Percentiles rank a stretch among this genome's conserved stretches.
Evolutionary conservation across 148 eudicot species (phyloP).

Genomic region (Spergularia marina): DNA sequence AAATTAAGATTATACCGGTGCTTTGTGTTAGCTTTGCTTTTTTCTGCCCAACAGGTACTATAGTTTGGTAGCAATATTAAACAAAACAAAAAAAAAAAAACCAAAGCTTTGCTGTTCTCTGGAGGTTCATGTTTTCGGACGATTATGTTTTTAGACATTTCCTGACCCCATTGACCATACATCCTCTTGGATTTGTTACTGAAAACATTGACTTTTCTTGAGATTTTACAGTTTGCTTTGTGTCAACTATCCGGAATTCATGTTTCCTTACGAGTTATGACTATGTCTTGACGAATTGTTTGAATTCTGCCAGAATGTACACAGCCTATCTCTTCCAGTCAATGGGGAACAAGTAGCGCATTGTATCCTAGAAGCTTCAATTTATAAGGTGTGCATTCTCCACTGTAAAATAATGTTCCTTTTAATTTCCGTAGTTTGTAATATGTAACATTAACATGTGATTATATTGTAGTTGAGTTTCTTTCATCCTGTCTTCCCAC

Average conservation of each 20-base stretch:
- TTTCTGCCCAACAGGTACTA: too few species aligned
- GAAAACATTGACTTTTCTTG: background rate
- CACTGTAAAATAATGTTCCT: background rate
- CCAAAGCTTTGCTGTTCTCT: background rate
- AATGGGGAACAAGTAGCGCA: constrained; percentile 30
- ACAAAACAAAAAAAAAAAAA: too few species aligned
- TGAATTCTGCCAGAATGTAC: constrained; percentile 57
- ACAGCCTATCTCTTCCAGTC: constrained; percentile 48
- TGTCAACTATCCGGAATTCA: background rate
- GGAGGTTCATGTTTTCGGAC: too few species aligned
- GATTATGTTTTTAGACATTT: background rate
- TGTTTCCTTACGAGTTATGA: background rate
- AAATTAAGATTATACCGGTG: too few species aligned
- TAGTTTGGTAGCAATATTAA: background rate
- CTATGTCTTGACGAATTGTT: constrained; percentile 6
- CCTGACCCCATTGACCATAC: background rate
- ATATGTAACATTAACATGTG: background rate
- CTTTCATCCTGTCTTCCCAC: background rate
- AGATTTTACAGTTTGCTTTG: background rate
- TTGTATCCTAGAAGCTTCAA: constrained; percentile 60
- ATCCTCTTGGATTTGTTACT: too few species aligned
- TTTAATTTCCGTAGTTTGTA: constrained; percentile 11
- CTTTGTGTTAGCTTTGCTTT: too few species aligned
- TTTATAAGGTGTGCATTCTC: constrained; percentile 53
- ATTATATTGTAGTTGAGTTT: background rate